Conservation (phyloP, 1,284 basidiomycete species). For the Singerocomus rubriflavus region DNA sequence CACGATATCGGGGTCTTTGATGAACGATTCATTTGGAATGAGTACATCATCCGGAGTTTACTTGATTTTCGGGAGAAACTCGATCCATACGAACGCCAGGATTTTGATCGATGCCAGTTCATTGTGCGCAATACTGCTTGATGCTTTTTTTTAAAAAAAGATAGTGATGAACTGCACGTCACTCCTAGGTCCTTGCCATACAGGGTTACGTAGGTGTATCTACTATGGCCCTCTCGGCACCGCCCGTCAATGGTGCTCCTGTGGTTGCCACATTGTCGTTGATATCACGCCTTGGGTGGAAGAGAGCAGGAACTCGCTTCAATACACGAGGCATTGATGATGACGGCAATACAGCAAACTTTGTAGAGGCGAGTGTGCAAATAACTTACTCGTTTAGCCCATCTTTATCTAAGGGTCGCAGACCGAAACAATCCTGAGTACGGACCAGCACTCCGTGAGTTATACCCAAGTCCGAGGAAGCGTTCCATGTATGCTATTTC, state of each 20-base stretch:
- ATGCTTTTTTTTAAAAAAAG: slow-evolving; percentile 24
- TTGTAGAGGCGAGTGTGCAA: slow-evolving; percentile 74
- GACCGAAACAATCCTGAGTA: slow-evolving; percentile 90
- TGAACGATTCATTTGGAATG: slow-evolving; percentile 86
- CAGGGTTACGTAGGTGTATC: slow-evolving; percentile 87
- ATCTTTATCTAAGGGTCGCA: slow-evolving; percentile 33
- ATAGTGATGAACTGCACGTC: slow-evolving; percentile 16
- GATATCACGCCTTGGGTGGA: slow-evolving; percentile 89
- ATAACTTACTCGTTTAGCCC: background rate
- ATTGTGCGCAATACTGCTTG: slow-evolving; percentile 52
- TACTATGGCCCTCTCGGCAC: slow-evolving; percentile 68
- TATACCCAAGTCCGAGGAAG: slow-evolving; percentile 94
- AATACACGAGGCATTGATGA: slow-evolving; percentile 98
- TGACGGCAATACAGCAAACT: slow-evolving; percentile 96
- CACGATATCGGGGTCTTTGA: slow-evolving; percentile 68
- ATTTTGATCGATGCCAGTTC: slow-evolving; percentile 77
- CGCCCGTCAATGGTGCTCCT: slow-evolving; percentile 66
- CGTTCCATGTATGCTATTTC: slow-evolving; percentile 72
- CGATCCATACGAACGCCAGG: slow-evolving; percentile 62
- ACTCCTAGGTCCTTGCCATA: slow-evolving; percentile 73
- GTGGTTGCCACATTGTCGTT: slow-evolving; percentile 70
- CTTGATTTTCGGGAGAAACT: slow-evolving; percentile 79
- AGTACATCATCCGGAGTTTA: slow-evolving; percentile 75
- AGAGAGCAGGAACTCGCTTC: slow-evolving; percentile 95
- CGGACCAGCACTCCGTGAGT: slow-evolving; percentile 81